Conservation (phyloP, 2,329 filamentous ascomycete species). For the Aurifilum marmelostoma region DNA sequence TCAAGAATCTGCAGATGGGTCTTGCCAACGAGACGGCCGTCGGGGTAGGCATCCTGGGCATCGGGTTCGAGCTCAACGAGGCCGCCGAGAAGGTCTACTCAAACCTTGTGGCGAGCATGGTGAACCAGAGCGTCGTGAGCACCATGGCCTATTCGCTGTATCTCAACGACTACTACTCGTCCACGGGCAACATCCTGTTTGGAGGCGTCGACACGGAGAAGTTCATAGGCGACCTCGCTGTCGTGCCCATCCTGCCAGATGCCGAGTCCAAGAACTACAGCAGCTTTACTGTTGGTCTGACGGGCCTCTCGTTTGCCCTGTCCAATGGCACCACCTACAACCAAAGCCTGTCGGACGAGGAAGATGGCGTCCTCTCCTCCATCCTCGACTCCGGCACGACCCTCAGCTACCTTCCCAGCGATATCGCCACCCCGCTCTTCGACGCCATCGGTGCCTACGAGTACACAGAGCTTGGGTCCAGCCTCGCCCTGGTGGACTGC, state of each 20-base stretch:
- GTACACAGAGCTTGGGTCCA: conserved; percentile 39
- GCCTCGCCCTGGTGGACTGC: conserved; percentile 47
- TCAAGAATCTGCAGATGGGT: conserved; percentile 59
- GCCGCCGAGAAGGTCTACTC: conserved; percentile 49
- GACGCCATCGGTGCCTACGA: conserved; percentile 43
- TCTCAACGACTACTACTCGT: conserved; percentile 57
- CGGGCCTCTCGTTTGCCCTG: conserved; percentile 43
- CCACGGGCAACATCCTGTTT: conserved; percentile 67
- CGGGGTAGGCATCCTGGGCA: conserved; percentile 60
- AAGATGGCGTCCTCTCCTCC: conserved; percentile 46
- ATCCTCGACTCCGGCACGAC: conserved; percentile 72
- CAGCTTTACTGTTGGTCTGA: conserved; percentile 46
- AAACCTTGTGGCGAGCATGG: conserved; percentile 68
- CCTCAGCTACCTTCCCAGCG: conserved; percentile 63
- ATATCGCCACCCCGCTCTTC: conserved; percentile 47
- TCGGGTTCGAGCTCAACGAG: conserved; percentile 59
- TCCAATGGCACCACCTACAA: conserved; percentile 41
- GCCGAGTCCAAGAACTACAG: conserved; percentile 44
- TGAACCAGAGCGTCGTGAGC: conserved; percentile 63
- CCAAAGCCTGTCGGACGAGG: conserved; percentile 37
- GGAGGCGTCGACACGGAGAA: conserved; percentile 71
- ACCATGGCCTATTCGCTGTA: conserved; percentile 71
- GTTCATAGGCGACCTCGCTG: conserved; percentile 60
- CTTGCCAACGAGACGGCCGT: conserved; percentile 53
- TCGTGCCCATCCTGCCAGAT: conserved; percentile 57